Evolutionary conservation across 768 basidiomycete species (phyloP).

Genomic region (Hygrocybe coccinea): DNA sequence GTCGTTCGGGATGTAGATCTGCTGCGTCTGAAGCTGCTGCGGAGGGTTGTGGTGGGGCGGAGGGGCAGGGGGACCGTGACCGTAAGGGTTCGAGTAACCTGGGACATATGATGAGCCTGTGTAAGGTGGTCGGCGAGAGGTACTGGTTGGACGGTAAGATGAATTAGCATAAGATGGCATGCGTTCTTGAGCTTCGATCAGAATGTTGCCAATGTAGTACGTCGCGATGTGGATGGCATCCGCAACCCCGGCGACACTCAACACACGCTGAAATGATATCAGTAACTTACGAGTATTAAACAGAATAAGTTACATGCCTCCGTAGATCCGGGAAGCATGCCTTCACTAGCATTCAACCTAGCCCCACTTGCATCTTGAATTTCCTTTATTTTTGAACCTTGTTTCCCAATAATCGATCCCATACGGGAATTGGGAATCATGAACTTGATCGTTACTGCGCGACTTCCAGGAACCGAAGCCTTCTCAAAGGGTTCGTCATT

Average conservation of each 20-base stretch:
- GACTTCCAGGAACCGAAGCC: constrained; percentile 94
- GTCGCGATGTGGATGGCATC: constrained; percentile 99
- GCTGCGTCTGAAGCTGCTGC: constrained; percentile 86
- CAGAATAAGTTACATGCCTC: constrained; percentile 56
- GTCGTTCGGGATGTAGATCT: constrained; percentile 97
- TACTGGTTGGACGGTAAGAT: constrained; percentile 63
- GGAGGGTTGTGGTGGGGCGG: constrained; percentile 49
- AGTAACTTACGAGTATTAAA: constrained; percentile 5
- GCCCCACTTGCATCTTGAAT: constrained; percentile 99
- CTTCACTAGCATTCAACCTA: constrained; percentile 91
- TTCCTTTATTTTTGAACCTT: constrained; percentile 97
- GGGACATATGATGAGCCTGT: constrained; percentile 64
- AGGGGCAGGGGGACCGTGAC: constrained; percentile 34
- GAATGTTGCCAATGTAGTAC: constrained; percentile 97
- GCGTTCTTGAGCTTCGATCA: constrained; percentile 87
- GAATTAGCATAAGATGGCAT: constrained; percentile 65
- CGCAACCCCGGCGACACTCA: constrained; percentile 96
- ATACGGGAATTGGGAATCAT: constrained; percentile 99
- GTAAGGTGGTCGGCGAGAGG: constrained; percentile 37
- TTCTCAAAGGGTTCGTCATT: constrained; percentile 99
- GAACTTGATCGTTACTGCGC: constrained; percentile 98
- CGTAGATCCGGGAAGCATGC: constrained; percentile 98
- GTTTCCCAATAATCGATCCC: constrained; percentile 98
- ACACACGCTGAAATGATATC: constrained; percentile 65
- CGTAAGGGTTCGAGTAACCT: constrained; percentile 53